Evolutionary conservation across 2,329 filamentous ascomycete species (phyloP).

Genomic region (Fusarium sp.): DNA sequence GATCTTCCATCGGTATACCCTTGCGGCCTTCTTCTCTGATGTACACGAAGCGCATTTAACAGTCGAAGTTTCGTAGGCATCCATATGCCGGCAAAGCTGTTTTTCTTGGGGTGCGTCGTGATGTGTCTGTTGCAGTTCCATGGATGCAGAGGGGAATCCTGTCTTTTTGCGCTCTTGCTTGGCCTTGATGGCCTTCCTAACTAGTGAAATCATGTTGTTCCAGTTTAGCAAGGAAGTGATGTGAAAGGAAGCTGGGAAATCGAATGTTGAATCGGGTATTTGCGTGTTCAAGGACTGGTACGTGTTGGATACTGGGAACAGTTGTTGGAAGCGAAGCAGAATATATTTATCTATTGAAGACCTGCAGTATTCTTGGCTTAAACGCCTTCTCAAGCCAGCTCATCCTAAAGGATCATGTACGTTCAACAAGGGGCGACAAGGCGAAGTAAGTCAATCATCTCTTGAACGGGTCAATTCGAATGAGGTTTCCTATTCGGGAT

Average conservation of each 20-base stretch:
- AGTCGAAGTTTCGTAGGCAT: conserved; percentile 18
- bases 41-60: conserved; percentile 48
- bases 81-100: conserved; percentile 40
- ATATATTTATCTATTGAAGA: conserved; percentile 25
- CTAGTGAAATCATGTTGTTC: conserved; percentile 27
- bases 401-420: not conserved
- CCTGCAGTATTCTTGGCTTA: not conserved
- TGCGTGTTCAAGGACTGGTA: not conserved
- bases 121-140: conserved; percentile 11
- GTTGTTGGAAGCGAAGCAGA: not conserved
- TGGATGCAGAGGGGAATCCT: not conserved
- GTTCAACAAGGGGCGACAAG: not conserved
- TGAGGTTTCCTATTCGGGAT: conserved; percentile 33
- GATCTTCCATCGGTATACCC: conserved; percentile 67
- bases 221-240: not conserved
- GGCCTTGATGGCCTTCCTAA: conserved; percentile 26
- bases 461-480: conserved; percentile 27
- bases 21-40: conserved; percentile 50
- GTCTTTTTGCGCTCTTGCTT: conserved; percentile 11
- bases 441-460: conserved; percentile 2
- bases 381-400: not conserved
- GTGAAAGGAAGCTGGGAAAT: not conserved
- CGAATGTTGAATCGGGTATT: not conserved
- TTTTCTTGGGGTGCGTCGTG: conserved; percentile 6
- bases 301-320: not conserved